Evolutionary conservation across 495 filamentous ascomycete species (phyloP).

Genomic region (Aspergillus nidulans): DNA sequence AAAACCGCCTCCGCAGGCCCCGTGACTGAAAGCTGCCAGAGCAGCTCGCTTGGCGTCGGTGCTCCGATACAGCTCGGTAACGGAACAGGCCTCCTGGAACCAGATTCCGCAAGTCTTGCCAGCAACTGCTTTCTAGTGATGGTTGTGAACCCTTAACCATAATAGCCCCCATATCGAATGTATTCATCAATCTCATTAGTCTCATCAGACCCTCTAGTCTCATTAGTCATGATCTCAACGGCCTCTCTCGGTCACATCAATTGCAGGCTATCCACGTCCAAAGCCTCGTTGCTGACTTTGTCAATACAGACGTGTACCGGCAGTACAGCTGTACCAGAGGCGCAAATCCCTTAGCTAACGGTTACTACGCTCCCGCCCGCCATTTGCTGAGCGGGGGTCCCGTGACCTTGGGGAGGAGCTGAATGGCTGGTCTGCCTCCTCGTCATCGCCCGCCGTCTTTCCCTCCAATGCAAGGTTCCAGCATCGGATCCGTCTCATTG

Average conservation of each 20-base stretch:
- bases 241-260: no score
- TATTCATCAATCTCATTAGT: no score
- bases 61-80: conserved; percentile 14
- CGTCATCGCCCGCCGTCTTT: conserved; percentile 4
- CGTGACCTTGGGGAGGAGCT: conserved; percentile 5
- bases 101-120: no score
- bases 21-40: conserved; percentile 15
- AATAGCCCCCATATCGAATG: no score
- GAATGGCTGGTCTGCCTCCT: neutral
- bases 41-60: conserved; percentile 29
- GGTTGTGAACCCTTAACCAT: neutral
- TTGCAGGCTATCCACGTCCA: no score
- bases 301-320: neutral
- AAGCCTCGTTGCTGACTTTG: no score
- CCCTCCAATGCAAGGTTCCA: neutral
- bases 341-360: conserved; percentile 20
- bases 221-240: no score
- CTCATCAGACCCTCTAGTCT: no score
- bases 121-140: neutral
- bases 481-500: no score
- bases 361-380: conserved; percentile 5
- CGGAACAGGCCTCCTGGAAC: neutral
- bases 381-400: conserved; percentile 5
- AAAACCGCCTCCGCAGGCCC: conserved; percentile 17
- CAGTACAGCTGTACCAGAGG: conserved; percentile 1